Base-by-base conservation (phyloP, 768 basidiomycete species). In the Boletus eberwhitei region DNA sequence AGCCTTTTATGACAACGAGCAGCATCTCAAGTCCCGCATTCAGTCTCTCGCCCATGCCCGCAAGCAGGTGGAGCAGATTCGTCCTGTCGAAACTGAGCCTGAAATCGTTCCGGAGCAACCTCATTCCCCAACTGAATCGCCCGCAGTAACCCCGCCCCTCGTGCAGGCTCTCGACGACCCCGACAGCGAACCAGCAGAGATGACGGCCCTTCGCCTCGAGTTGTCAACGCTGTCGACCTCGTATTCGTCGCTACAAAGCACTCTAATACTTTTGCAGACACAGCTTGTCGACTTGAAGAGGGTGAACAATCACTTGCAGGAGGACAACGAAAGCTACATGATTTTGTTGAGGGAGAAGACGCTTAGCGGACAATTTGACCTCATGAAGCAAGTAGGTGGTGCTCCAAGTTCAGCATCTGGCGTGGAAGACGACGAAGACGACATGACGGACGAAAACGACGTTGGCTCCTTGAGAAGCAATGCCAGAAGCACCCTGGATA, bases 321-420 rank as follows among this genome's bases (percentile, higher is more conserved):
- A 98, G 71, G 95, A 98, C 63, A 99, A 98, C 70, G 94, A 97
- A 72, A 90, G 90, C 47, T 99, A 93, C 75, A 93, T 96, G 81
- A 91, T 95, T 58, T 79, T 99, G 37, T 74, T 98, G 24, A 79
- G 91, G 57, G 95, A 98, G 74, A 87, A 83, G 75, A 98, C 97
- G 0, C 71, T 98, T 41, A 93, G 80, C 59, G 96, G 96, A 5
- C 88, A 90, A 62, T 91, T 89, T 67, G 87, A 92, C 67, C 74
- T 90, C 58, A 75, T 85, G 68, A 84, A 78, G 62, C 83, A 86
- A 70, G 85, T 88, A 34, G 83, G 81, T 39, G 80, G 75, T 41
- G 73, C 71, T 48, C 67, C 66, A n/a, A 70, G 70, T 19, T 72
- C 67, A 38, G 70, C 74, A 16, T 78, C 76, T 4, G 75, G 75